Evolutionary conservation across 202 grass and related monocot genomes (phyloP).

Genomic region (Schoenoplectus tabernaemontani): DNA sequence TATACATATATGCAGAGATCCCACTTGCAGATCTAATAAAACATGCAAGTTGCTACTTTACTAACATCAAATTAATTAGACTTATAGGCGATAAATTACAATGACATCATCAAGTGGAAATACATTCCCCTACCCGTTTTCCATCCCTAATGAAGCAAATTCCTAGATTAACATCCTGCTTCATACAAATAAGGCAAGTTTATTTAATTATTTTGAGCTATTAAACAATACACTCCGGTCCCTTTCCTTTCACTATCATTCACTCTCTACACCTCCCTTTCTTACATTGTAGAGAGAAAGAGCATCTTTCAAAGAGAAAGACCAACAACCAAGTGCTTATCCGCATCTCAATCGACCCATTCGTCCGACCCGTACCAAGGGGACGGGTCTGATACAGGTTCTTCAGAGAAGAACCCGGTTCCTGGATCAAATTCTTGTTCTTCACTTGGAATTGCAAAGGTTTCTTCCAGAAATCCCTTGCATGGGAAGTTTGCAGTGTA

Average conservation of each 20-base stretch:
- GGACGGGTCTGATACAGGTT: not conserved
- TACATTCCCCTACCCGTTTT: slow-evolving; percentile 3
- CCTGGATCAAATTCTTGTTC: slow-evolving; percentile 13
- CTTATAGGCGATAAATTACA: slow-evolving; percentile 18
- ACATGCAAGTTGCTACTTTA: slow-evolving; percentile 10
- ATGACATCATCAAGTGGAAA: slow-evolving; percentile 22
- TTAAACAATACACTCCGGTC: slow-evolving; percentile 10
- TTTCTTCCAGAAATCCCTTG: slow-evolving; percentile 9
- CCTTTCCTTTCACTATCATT: slow-evolving; percentile 7
- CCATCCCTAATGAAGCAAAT: slow-evolving; percentile 25
- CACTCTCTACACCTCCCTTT: slow-evolving; percentile 6
- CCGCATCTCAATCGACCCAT: slow-evolving; percentile 23
- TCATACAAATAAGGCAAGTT: slow-evolving; percentile 34
- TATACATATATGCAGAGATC: no score
- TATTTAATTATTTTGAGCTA: slow-evolving; percentile 18
- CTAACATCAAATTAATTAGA: slow-evolving; percentile 7
- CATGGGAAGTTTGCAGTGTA: slow-evolving; percentile 13
- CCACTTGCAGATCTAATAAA: not conserved
- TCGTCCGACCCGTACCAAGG: slow-evolving; percentile 13
- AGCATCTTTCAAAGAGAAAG: slow-evolving; percentile 19
- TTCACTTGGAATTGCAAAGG: slow-evolving; percentile 6
- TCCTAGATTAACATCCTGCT: slow-evolving; percentile 18
- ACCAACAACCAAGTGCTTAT: slow-evolving; percentile 22
- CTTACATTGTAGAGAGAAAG: slow-evolving; percentile 26
- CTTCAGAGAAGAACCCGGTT: not conserved